Evolutionary conservation across 495 filamentous ascomycete species (phyloP), one percentile per base, ranked within the genome.

Genomic region (Aspergillus wentii): DNA sequence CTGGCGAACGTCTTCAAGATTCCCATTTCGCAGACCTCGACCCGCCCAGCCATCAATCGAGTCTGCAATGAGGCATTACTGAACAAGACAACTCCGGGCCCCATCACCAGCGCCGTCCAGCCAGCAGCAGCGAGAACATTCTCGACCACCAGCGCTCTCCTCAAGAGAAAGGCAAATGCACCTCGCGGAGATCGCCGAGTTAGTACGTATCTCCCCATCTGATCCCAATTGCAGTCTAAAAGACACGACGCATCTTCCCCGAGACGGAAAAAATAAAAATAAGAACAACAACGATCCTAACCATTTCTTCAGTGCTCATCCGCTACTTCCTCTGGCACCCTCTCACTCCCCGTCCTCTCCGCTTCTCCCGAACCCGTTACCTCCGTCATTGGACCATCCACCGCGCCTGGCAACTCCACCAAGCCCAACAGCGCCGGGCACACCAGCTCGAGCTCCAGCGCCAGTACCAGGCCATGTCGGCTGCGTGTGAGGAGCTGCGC

Each of bases 371-470:
- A 46, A 85, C 83, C 68, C 84, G 92, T 38, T 76, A 78, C 67
- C 82, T 97, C 48, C 85, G 92, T 17, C 92, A 99, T 71, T 99
- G 94, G 92, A 95, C 92, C 35, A 97, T 99, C 70, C 90, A 97
- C 68, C 88, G 92, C 48, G 92, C 90, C 15, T 96, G 88, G 84
- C 69, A 84, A 42, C 61, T 94, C 29, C 79, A 79, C 65, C 77
- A 78, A 49, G 69, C 76, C 37, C 68, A 82, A 49, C 71, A 78
- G 59, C 79, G 79, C 33, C 68, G 69, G 23, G 59, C 58, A 30
- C 71, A 79, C 31, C 73, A 82, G 52, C 60, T 66, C 21, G 80
- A 80, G 51, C 69, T 92, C 26, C 71, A 85, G 67, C 69, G 80
- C 33, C 80, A 82, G 71, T 85, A 88, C 62, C 81, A 88, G 64